phyloP scores from a whole-genome alignment of 2,329 filamentous ascomycete species.

The Neofusicoccum ribis region DNA sequence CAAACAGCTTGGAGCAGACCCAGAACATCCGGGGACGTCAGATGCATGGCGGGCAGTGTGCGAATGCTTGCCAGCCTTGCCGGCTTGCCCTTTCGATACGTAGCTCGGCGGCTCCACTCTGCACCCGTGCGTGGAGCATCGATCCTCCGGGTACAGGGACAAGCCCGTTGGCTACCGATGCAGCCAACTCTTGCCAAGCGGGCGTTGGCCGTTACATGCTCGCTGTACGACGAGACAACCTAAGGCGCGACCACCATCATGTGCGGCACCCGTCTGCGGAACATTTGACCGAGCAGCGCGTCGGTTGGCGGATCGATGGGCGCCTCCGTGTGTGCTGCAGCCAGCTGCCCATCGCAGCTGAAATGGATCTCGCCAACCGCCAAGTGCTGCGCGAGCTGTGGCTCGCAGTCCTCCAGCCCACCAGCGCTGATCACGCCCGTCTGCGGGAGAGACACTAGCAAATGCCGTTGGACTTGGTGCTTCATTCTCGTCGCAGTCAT shows the following conservation, averaged over 20 bases:
- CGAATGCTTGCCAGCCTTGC: constrained; percentile 2
- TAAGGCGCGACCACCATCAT: neutral
- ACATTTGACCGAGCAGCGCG: neutral
- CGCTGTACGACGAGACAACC: constrained; percentile 3
- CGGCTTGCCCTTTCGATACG: constrained; percentile 18
- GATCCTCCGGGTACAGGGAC: constrained; percentile 10
- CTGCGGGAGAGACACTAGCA: neutral
- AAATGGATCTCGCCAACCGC: neutral
- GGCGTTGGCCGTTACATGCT: neutral
- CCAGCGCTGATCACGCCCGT: neutral
- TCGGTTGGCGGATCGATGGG: neutral
- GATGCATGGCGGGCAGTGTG: constrained; percentile 8
- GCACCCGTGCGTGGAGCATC: neutral
- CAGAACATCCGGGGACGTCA: constrained; percentile 15
- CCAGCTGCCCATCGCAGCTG: neutral
- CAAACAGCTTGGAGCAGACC: neutral
- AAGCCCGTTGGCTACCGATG: neutral
- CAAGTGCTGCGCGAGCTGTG: neutral
- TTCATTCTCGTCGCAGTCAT: constrained; percentile 3
- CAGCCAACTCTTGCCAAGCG: neutral
- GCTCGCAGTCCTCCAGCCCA: neutral
- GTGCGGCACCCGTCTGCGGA: constrained; percentile 9
- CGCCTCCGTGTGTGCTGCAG: constrained; percentile 3
- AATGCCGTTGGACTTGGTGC: neutral
- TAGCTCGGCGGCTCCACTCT: constrained; percentile 15